These are phyloP conservation scores for Hypocreales sp. DNA, from an alignment of 2,329 filamentous ascomycete species.

Conservation along the genomic window DNA sequence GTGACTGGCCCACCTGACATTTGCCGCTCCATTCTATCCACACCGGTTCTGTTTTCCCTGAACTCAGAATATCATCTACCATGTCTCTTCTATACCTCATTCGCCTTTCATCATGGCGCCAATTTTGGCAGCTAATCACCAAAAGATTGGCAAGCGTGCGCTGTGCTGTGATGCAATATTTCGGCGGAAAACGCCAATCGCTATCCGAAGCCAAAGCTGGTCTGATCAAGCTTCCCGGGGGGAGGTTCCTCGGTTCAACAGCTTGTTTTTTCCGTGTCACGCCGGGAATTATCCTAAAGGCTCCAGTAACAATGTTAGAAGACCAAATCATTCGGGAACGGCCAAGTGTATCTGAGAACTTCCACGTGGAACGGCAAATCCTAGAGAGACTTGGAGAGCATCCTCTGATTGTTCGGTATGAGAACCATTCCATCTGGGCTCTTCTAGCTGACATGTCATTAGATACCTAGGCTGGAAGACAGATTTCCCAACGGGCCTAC, in stretches of 20 bases:
- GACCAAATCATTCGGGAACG: slow-evolving; percentile 3
- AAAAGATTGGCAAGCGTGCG: slow-evolving; percentile 1
- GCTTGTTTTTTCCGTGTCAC: slow-evolving; percentile 5
- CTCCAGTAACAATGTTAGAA: slow-evolving; percentile 2
- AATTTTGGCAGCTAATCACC: not conserved
- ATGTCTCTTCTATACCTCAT: slow-evolving; percentile 1
- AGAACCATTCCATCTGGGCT: not conserved
- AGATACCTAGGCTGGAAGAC: slow-evolving; percentile 1
- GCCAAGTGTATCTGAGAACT: slow-evolving; percentile 2
- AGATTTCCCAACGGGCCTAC: not conserved
- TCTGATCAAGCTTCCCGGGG: slow-evolving; percentile 3
- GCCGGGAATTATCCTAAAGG: slow-evolving; percentile 4
- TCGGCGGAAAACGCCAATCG: not conserved
- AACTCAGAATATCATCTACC: not conserved
- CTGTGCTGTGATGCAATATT: not conserved
- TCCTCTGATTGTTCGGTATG: slow-evolving; percentile 4
- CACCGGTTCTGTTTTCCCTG: too few species aligned
- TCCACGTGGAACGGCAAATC: slow-evolving; percentile 4
- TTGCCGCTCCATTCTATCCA: too few species aligned
- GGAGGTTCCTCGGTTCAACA: slow-evolving; percentile 4
- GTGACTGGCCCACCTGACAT: too few species aligned
- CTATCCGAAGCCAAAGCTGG: slow-evolving; percentile 1
- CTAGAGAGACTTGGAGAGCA: slow-evolving; percentile 4
- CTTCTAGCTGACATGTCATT: not conserved
- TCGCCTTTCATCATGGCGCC: slow-evolving; percentile 1